These are phyloP conservation scores for Apiospora arundinis DNA, from an alignment of 2,329 filamentous ascomycete species.

Conservation along the genomic window DNA sequence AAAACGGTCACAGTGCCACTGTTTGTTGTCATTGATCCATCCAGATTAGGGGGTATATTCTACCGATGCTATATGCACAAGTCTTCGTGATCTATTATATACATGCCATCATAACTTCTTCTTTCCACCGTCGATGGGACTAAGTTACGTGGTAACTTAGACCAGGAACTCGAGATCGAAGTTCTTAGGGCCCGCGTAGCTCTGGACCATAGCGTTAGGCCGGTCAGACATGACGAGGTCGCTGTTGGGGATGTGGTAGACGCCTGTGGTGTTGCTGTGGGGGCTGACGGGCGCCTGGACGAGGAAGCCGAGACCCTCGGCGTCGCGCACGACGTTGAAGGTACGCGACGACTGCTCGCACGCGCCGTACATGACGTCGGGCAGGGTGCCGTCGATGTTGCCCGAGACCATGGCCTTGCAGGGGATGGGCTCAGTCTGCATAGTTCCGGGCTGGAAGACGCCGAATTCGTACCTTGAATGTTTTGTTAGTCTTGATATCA, in stretches of 20 bases:
- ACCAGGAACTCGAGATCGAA: neutral
- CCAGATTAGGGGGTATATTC: neutral
- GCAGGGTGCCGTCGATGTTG: neutral
- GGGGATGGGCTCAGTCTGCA: slow-evolving; percentile 10
- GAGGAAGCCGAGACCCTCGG: slow-evolving; percentile 8
- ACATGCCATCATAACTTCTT: neutral
- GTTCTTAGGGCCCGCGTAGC: slow-evolving; percentile 5
- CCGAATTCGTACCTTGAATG: neutral
- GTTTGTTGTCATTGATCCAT: neutral
- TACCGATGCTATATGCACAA: neutral
- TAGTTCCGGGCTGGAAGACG: slow-evolving; percentile 17
- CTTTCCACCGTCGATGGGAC: too few species aligned
- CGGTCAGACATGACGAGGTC: slow-evolving; percentile 18
- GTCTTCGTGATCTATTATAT: neutral
- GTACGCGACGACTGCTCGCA: slow-evolving; percentile 17
- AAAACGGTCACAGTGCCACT: neutral
- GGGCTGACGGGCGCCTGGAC: slow-evolving; percentile 7
- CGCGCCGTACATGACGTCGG: neutral
- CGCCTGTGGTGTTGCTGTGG: slow-evolving; percentile 3
- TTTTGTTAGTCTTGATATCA: neutral
- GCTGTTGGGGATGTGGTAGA: slow-evolving; percentile 19
- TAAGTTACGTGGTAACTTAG: neutral
- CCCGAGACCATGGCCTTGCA: slow-evolving; percentile 12
- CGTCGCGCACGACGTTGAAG: slow-evolving; percentile 20
- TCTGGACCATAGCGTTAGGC: slow-evolving; percentile 5